phyloP scores from a whole-genome alignment of 1,284 basidiomycete species.

The Heterobasidion parviporum region DNA sequence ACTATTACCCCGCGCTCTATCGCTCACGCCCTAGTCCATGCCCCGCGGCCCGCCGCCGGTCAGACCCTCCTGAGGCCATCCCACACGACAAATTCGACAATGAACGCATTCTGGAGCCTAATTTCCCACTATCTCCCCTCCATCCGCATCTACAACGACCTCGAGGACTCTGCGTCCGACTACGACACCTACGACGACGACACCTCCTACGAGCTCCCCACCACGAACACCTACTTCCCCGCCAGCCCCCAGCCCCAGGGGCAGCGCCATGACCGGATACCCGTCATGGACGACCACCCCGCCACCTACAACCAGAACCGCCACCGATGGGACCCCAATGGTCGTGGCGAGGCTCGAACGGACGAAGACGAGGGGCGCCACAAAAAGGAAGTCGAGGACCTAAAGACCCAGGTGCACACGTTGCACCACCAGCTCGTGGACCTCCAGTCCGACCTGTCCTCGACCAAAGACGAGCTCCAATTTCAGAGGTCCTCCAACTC shows the following conservation, averaged over 20 bases:
- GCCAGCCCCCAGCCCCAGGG: conserved; percentile 5
- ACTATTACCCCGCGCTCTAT: not conserved
- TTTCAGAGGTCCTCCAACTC: conserved; percentile 9
- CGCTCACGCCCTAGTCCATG: not conserved
- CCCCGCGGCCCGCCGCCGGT: not conserved
- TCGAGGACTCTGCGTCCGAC: conserved; percentile 18
- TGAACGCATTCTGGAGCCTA: conserved; percentile 12
- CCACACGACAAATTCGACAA: conserved; percentile 7
- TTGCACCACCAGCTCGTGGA: conserved; percentile 13
- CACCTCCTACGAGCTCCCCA: conserved; percentile 11
- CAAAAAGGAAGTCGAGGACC: conserved; percentile 4
- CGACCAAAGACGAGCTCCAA: conserved; percentile 12
- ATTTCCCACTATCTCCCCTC: conserved; percentile 12
- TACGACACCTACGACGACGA: conserved; percentile 13
- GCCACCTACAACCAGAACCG: not conserved
- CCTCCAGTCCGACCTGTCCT: conserved; percentile 10
- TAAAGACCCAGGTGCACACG: conserved; percentile 10
- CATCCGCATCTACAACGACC: conserved; percentile 11
- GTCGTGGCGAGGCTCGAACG: not conserved
- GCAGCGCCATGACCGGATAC: conserved; percentile 10
- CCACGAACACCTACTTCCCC: conserved; percentile 5
- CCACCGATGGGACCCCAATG: not conserved
- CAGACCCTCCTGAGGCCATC: conserved; percentile 5
- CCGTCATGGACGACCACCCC: not conserved
- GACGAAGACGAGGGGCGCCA: not conserved